Evolutionary conservation across 495 filamentous ascomycete genomes (phyloP), one percentile per base, ranked within the genome.

Genomic region (Daldinia bambusicola): DNA sequence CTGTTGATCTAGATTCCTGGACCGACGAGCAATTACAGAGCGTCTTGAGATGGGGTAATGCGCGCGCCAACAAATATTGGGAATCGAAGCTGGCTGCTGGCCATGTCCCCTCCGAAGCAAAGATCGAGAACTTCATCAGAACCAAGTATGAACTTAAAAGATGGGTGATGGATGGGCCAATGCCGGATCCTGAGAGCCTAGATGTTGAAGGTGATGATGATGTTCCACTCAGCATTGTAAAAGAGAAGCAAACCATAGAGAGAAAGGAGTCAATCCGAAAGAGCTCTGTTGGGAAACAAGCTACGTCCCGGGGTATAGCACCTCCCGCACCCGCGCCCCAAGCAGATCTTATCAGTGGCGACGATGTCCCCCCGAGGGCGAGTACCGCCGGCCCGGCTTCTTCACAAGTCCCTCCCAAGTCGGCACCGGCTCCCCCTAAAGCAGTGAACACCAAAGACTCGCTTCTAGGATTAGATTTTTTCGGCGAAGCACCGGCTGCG

Each of bases 121-220:
- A 99, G 84, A 98, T 99, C 69, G 95, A 98, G 85, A 99, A 98
- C 80, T 99, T 99, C 72, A 97, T 99, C 68, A 89, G 96, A 48
- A 99, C 95, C 38, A 99, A 99, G 80, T 99, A 99, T 79, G 95
- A 99, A 74, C 90, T 93, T 8, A 98, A 97, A 84, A 85, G 96
- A 80, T 99, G 95, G 95, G 92, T 94, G 2, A 97, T 98, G 95
- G 96, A 99, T 64, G 95, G 96, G 2, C 87, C 86, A 10, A 94
- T 98, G 80, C 96, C 96, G 8, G 93, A 98, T 74, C 96, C 96
- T 22, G 84, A 91, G 0, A 93, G 90, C n/a, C 80, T 99, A 60
- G 91, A 94, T 75, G 89, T 84, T 34, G 93, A 91, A 6, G 92
- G 89, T 32, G 94, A 98, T 72, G 92, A 94, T 63, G 93, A 97